Conservation (phyloP, 371 early-diverging fungal genomes). For the Mucor plumbeus region DNA sequence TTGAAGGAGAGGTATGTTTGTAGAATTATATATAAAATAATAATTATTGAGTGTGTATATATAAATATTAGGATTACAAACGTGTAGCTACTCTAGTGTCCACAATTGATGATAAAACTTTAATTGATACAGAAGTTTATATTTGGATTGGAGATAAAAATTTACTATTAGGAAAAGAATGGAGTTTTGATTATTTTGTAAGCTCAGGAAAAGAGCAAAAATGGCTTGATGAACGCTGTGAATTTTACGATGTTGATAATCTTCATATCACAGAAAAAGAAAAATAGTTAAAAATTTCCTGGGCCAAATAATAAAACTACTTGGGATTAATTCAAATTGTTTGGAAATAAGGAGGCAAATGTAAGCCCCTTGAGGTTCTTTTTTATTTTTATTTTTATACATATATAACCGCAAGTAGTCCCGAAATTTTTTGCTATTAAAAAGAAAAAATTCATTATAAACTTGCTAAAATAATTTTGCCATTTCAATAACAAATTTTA, state of each 20-base stretch:
- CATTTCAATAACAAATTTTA: too few relatives aligned
- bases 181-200: slow-evolving; percentile 31
- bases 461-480: too few relatives aligned
- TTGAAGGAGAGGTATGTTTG: slow-evolving; percentile 47
- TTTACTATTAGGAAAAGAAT: slow-evolving; percentile 34
- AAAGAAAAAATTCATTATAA: too few relatives aligned
- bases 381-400: too few relatives aligned
- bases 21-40: not conserved
- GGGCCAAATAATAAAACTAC: not conserved
- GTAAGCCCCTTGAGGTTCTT: too few relatives aligned
- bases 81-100: slow-evolving; percentile 31
- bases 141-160: slow-evolving; percentile 39
- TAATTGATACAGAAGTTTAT: slow-evolving; percentile 35
- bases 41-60: not conserved
- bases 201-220: slow-evolving; percentile 24
- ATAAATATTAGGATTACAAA: slow-evolving; percentile 34
- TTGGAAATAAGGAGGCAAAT: too few relatives aligned
- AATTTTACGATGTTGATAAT: slow-evolving; percentile 28
- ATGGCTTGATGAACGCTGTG: slow-evolving; percentile 33
- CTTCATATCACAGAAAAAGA: not conserved
- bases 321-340: too few relatives aligned
- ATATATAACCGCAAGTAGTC: too few relatives aligned
- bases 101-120: not conserved
- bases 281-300: not conserved
- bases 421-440: too few relatives aligned